Evolutionary conservation across 2,329 filamentous ascomycete species (phyloP).

Genomic region (Neospermospora avenae): DNA sequence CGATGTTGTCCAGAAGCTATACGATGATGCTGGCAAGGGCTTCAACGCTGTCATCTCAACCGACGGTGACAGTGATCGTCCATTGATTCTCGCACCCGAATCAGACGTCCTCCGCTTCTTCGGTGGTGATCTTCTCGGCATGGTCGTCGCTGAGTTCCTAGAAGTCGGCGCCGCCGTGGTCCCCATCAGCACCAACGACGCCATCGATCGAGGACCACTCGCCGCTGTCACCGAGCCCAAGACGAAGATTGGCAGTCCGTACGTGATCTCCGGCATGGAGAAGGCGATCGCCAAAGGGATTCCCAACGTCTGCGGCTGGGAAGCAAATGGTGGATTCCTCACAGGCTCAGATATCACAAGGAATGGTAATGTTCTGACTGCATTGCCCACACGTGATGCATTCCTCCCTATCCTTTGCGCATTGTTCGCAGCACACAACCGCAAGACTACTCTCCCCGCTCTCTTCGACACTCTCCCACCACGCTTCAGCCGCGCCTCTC

Average conservation of each 20-base stretch:
- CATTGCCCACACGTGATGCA: constrained; percentile 35
- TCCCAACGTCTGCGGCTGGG: constrained; percentile 34
- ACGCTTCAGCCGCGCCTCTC: constrained; percentile 33
- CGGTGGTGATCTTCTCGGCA: constrained; percentile 35
- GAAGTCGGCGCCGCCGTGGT: constrained; percentile 34
- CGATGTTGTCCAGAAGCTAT: constrained; percentile 32
- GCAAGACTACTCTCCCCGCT: constrained; percentile 28
- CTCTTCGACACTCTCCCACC: constrained; percentile 33
- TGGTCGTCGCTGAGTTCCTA: constrained; percentile 36
- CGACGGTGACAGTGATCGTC: constrained; percentile 37
- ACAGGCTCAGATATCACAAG: constrained; percentile 34
- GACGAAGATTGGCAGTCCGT: constrained; percentile 37
- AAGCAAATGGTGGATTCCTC: constrained; percentile 37
- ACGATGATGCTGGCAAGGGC: constrained; percentile 25
- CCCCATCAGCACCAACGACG: constrained; percentile 36
- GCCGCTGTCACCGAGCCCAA: constrained; percentile 31
- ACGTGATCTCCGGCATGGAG: constrained; percentile 37
- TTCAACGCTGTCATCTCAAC: constrained; percentile 36
- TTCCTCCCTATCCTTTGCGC: constrained; percentile 34
- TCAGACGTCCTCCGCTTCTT: constrained; percentile 34
- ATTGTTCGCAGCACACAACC: constrained; percentile 32
- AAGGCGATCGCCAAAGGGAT: constrained; percentile 31
- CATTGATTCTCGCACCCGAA: constrained; percentile 33
- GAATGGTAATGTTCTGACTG: constrained; percentile 31
- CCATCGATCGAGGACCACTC: constrained; percentile 34